Conservation (phyloP, 805 yeast genomes). For the Scheffersomyces ergatensis region DNA sequence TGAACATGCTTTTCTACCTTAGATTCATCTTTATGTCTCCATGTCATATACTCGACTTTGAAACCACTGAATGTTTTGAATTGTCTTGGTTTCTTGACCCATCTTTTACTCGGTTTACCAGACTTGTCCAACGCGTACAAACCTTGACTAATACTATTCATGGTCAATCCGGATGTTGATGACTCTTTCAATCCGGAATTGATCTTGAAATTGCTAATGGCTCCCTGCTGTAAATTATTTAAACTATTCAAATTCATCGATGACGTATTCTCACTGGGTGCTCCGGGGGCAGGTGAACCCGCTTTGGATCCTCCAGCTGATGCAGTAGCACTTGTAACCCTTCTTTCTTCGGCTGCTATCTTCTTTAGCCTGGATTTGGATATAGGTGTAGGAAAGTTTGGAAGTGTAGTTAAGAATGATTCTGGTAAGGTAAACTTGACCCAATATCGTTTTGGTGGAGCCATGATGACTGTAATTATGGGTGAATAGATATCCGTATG, state of each 20-base stretch:
- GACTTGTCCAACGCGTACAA: conserved; percentile 30
- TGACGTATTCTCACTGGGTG: conserved; percentile 4
- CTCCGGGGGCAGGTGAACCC: conserved; percentile 10
- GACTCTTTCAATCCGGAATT: conserved; percentile 39
- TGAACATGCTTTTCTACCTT: conserved; percentile 9
- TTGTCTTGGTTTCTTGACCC: conserved; percentile 31
- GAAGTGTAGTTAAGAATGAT: conserved; percentile 29
- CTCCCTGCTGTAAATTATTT: conserved; percentile 1
- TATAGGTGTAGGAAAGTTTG: conserved; percentile 29
- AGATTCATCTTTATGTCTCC: conserved; percentile 13
- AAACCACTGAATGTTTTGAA: conserved; percentile 45
- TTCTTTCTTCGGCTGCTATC: conserved; percentile 27
- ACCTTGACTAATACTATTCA: conserved; percentile 28
- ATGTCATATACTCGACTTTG: conserved; percentile 26
- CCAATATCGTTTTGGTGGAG: conserved; percentile 31
- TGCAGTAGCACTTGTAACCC: conserved; percentile 11
- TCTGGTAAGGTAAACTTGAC: conserved; percentile 32
- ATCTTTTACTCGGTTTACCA: conserved; percentile 30
- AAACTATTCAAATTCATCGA: not conserved
- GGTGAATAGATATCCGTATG: too few relatives aligned
- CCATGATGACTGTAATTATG: too few relatives aligned
- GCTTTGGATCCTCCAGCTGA: conserved; percentile 26
- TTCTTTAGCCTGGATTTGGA: conserved; percentile 32
- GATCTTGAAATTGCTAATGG: conserved; percentile 22
- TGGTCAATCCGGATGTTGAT: conserved; percentile 40